Evolutionary conservation across 257 asterid species (phyloP).

Genomic region (Petunia secreta): DNA sequence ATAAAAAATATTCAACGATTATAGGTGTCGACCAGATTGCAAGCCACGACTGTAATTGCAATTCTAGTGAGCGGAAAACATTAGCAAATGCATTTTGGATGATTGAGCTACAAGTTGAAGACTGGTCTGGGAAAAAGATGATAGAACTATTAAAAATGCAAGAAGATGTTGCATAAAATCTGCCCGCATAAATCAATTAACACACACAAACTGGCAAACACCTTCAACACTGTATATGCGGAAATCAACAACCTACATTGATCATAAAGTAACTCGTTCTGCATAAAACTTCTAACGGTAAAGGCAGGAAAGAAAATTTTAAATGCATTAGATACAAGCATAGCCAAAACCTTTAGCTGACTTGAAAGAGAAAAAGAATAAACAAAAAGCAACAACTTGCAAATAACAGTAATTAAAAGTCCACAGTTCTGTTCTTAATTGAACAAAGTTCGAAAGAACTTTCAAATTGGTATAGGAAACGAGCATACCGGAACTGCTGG

Average conservation of each 20-base stretch:
- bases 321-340: background rate
- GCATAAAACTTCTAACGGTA: too few relatives aligned
- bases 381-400: conserved; percentile 16
- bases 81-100: conserved; percentile 13
- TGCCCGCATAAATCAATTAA: background rate
- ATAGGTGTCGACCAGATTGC: conserved; percentile 5
- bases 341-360: background rate
- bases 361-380: conserved; percentile 9
- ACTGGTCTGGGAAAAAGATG: background rate
- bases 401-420: background rate
- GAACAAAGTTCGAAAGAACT: background rate
- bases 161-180: background rate
- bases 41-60: background rate
- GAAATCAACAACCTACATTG: background rate
- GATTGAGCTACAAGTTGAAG: background rate
- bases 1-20: background rate
- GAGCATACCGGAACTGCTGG: conserved; percentile 47
- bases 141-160: conserved; percentile 11
- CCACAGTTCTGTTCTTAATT: background rate
- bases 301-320: too few relatives aligned
- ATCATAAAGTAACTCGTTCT: background rate
- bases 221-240: conserved; percentile 10
- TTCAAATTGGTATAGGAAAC: background rate
- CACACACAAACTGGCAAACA: background rate
- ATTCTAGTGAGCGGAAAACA: background rate